A percentile compares a stretch with the other conserved stretches of the same genome.
Evolutionary conservation across 2,329 filamentous ascomycete species (phyloP).

Genomic region (Xenoacremonium recifei): DNA sequence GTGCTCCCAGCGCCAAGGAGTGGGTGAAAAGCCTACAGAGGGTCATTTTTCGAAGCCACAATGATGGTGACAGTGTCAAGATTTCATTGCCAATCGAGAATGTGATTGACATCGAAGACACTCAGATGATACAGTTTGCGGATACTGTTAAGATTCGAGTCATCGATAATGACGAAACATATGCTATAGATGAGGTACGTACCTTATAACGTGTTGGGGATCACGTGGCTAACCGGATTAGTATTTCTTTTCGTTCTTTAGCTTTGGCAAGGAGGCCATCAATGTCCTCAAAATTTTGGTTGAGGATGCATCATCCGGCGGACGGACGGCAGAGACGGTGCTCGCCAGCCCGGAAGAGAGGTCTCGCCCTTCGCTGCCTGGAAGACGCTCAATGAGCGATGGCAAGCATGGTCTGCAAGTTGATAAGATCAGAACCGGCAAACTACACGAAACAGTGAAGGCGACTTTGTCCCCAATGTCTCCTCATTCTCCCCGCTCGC

Average conservation of each 20-base stretch:
- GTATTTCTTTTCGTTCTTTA: conserved; percentile 98
- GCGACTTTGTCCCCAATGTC: conserved; percentile 59
- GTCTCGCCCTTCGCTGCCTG: conserved; percentile 11
- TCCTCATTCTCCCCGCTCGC: conserved; percentile 37
- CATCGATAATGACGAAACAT: conserved; percentile 91
- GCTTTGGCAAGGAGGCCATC: conserved; percentile 78
- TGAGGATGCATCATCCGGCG: conserved; percentile 56
- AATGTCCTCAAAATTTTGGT: conserved; percentile 72
- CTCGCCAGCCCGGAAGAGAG: conserved; percentile 13
- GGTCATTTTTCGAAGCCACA: conserved; percentile 93
- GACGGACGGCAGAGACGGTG: conserved; percentile 20
- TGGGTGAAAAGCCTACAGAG: conserved; percentile 95
- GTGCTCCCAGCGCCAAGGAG: conserved; percentile 82
- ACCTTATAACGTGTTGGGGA: neutral
- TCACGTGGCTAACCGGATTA: conserved; percentile 32
- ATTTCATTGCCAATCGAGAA: conserved; percentile 88
- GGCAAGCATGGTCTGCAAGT: conserved; percentile 23
- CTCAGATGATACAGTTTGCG: conserved; percentile 84
- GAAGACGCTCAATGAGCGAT: conserved; percentile 25
- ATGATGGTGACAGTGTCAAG: conserved; percentile 96
- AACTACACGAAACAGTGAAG: conserved; percentile 56
- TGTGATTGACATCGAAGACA: conserved; percentile 89
- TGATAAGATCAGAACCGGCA: conserved; percentile 36
- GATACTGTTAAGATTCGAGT: conserved; percentile 93
- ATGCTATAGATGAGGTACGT: conserved; percentile 85